Base-by-base conservation (phyloP, 2,329 filamentous ascomycete genomes). In the Graphilbum ipis-grandicollis region DNA sequence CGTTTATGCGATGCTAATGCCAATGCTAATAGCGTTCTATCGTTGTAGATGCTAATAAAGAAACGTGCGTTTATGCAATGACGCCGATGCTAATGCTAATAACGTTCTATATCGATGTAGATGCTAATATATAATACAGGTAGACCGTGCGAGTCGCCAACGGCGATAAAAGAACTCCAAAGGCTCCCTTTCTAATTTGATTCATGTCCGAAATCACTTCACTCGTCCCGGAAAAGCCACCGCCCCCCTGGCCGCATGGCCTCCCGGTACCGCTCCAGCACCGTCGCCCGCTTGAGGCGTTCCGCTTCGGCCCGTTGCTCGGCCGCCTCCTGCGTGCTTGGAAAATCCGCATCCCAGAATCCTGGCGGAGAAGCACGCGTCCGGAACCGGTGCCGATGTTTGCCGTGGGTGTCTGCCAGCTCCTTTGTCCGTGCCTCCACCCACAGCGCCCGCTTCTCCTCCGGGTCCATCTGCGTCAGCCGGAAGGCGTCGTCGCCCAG, bases 301-400 rank as follows among this genome's bases (percentile, higher is more conserved):
- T 62, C 64, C 0, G 79, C 79, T 50, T 75, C 73, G 41, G 67
- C 65, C 39, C 69, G 69, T 47, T 88, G 73, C 36, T 64, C 59
- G 46, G 71, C 62, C 21, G 76, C 57, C 55, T 94, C 82, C 52
- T 96, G 90, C 2, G 90, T 94, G 19, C 62, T 74, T 2, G 88
- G 86, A 52, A 98, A 93, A 46, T 93, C 88, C 2, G 79, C 69
- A 37, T 82, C 68, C 90, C 90, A 98, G 52, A 83, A 96, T 0
- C 85, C 86, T 2, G 84, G 83, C 12, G 90, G 86, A 9, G 79
- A 83, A 32, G 60, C 64, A 43, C 71, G 66, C 35, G 84, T 69
- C 41, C 76, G 70, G 54, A 79, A 85, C 21, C 74, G 66, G 46
- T 88, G 71, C 39, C 79, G 68, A 55, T 94, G 86, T 51, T 68